Evolutionary conservation across 225 moss, liverwort and hornwort species (phyloP).

Genomic region (Pseudoscleropodium purum): DNA sequence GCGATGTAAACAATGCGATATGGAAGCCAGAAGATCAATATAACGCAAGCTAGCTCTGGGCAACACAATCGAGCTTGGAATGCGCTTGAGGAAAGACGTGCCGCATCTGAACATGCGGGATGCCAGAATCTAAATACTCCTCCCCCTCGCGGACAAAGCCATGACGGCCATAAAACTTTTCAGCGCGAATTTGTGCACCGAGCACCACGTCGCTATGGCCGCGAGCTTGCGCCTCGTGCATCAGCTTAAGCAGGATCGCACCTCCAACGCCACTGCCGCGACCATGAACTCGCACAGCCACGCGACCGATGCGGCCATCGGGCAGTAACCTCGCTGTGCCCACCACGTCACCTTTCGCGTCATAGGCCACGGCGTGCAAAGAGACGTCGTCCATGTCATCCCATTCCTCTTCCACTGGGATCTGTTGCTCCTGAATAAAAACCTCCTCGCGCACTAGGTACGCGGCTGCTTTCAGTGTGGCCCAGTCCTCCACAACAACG

Average conservation of each 20-base stretch:
- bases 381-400: conserved; percentile 28
- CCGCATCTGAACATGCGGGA: conserved; percentile 36
- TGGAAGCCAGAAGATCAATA: neutral
- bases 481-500: conserved; percentile 21
- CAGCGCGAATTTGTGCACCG: conserved; percentile 26
- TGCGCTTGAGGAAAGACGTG: neutral
- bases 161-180: conserved; percentile 24
- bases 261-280: conserved; percentile 33
- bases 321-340: conserved; percentile 30
- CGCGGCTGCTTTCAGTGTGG: neutral
- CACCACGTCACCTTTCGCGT: neutral
- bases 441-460: conserved; percentile 33
- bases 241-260: conserved; percentile 10
- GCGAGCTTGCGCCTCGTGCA: conserved; percentile 25
- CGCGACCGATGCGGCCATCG: conserved; percentile 34
- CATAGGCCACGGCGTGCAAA: conserved; percentile 30
- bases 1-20: neutral
- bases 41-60: neutral
- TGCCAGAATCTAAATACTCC: conserved; percentile 32
- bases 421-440: conserved; percentile 31
- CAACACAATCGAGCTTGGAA: neutral
- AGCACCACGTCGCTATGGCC: conserved; percentile 18
- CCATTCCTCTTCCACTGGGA: conserved; percentile 19
- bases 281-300: conserved; percentile 25
- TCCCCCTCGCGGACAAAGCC: conserved; percentile 36